These are phyloP conservation scores for Psilocybe cubensis DNA, from an alignment of 768 basidiomycete species.

Conservation along the genomic window DNA sequence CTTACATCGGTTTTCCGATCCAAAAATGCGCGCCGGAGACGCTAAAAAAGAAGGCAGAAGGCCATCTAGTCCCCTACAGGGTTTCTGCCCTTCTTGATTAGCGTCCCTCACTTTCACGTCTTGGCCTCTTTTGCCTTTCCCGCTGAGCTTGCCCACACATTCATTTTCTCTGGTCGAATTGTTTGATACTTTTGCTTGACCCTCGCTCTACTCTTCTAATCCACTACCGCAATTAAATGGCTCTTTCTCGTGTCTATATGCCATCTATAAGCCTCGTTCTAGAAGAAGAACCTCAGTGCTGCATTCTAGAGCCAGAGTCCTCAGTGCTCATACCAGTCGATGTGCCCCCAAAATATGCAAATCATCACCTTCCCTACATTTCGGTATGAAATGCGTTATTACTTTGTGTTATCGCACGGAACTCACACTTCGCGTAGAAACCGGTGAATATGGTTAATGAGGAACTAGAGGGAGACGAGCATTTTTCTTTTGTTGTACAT, in stretches of 20 bases:
- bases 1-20: constrained; percentile 1
- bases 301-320: constrained; percentile 3
- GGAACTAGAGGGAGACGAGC: constrained; percentile 1
- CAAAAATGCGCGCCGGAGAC: background rate
- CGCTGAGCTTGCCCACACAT: background rate
- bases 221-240: background rate
- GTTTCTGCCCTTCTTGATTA: background rate
- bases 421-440: background rate
- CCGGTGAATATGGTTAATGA: background rate
- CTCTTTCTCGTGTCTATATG: constrained; percentile 5
- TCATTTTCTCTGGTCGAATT: background rate
- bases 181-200: background rate
- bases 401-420: background rate
- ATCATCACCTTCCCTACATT: background rate
- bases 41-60: background rate
- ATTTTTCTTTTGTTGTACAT: constrained; percentile 1
- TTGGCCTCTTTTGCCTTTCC: background rate
- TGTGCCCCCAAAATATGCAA: background rate
- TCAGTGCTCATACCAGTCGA: background rate
- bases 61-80: background rate
- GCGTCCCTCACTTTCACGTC: background rate
- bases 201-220: background rate
- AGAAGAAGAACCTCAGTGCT: constrained; percentile 5
- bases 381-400: background rate
- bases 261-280: constrained; percentile 7